Evolutionary conservation across 129 eudicot species (phyloP).

Genomic region (Artemisia tridentata): DNA sequence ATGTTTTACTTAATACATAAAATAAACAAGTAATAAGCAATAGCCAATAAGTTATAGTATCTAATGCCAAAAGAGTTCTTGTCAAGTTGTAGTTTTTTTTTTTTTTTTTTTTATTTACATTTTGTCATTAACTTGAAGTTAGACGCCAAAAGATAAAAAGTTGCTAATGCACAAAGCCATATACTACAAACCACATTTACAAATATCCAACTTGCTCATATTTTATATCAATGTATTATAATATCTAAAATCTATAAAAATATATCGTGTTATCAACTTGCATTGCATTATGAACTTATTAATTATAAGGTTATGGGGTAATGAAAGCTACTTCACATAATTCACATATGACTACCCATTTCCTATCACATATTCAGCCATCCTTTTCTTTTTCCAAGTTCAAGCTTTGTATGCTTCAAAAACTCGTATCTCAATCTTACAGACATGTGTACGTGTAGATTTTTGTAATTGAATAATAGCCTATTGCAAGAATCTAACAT

Average conservation of each 20-base stretch:
- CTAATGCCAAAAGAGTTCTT: too few species aligned
- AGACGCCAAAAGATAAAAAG: not conserved
- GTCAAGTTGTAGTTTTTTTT: too few species aligned
- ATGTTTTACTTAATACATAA: too few species aligned
- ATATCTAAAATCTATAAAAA: slow-evolving; percentile 25
- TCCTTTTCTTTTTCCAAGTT: not conserved
- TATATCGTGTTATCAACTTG: slow-evolving; percentile 6
- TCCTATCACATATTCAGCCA: not conserved
- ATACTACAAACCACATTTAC: not conserved
- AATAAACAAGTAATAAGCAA: too few species aligned
- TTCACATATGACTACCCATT: not conserved
- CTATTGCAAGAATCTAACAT: not conserved
- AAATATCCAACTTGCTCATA: not conserved
- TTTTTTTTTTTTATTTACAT: too few species aligned
- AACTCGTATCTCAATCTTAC: not conserved
- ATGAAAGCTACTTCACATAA: not conserved
- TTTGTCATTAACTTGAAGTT: too few species aligned
- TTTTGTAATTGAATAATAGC: not conserved
- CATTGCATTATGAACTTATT: too few species aligned
- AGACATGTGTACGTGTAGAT: not conserved
- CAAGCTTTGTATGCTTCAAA: not conserved
- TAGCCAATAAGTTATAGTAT: too few species aligned
- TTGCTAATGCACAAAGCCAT: too few species aligned
- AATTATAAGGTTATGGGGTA: not conserved
- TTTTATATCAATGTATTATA: not conserved